These are phyloP conservation scores for Blastobotrys persicus DNA, from an alignment of 1,139 yeast species.

Conservation along the genomic window DNA sequence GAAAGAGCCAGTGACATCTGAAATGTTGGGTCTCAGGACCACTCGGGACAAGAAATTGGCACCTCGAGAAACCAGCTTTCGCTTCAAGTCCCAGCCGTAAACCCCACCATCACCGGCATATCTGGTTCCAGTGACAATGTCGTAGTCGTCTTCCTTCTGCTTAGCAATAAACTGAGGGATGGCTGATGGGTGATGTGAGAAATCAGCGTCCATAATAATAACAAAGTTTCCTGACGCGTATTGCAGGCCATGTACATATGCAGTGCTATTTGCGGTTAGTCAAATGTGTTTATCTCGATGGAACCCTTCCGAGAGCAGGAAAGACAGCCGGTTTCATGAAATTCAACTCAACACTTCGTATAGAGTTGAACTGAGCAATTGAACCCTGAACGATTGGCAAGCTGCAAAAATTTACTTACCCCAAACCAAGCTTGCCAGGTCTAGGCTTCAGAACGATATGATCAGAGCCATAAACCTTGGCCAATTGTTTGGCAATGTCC, in stretches of 20 bases:
- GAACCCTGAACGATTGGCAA: no score
- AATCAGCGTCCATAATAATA: conserved; percentile 84
- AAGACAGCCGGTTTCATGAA: no score
- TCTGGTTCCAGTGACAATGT: conserved; percentile 83
- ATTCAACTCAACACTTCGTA: no score
- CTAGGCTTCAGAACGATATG: conserved; percentile 69
- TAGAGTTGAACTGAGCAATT: no score
- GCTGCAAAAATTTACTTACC: no score
- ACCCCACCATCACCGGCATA: conserved; percentile 84
- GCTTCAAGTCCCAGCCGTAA: conserved; percentile 81
- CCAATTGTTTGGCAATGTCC: conserved; percentile 64
- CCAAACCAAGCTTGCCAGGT: conserved; percentile 77
- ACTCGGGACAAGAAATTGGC: conserved; percentile 78
- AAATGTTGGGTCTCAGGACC: conserved; percentile 67
- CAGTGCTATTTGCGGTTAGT: conserved; percentile 44
- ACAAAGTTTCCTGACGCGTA: conserved; percentile 73
- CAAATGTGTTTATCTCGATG: no score
- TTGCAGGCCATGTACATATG: conserved; percentile 76
- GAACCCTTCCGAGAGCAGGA: no score
- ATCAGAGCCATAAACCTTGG: conserved; percentile 59
- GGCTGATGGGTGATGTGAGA: conserved; percentile 75
- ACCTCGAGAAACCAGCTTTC: conserved; percentile 76
- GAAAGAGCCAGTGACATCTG: conserved; percentile 78
- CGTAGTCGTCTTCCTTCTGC: conserved; percentile 63
- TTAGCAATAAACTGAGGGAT: conserved; percentile 72